Base-by-base conservation (phyloP, 176 grass and related monocot genomes). In the Carex kokanica region DNA sequence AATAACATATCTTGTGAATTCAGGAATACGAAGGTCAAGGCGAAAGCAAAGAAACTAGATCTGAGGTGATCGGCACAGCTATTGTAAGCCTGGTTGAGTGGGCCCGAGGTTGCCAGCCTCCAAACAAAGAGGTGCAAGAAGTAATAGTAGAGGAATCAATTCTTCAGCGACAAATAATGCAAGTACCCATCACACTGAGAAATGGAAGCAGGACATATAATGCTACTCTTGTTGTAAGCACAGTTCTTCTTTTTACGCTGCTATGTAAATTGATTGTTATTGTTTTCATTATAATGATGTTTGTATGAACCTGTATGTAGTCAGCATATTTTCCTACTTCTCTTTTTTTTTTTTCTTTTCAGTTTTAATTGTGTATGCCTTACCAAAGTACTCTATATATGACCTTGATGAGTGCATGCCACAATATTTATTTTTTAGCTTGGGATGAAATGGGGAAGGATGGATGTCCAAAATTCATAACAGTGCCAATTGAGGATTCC, bases 201-300 rank as follows among this genome's bases (percentile, higher is more conserved):
- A 96, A 83, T 21, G 89, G 89, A 24, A 93, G 87, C 64, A 5
- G 16, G 93, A 67, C 88, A 93, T 92, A 86, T 41, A 81, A 99
- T 79, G 91, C 88, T 78, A 83, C 90, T 15, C 93, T 99, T 83
- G 86, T 93, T 89, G 97, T 99, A 92, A 99, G 94, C 78, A 61
- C 74, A 5, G 81, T 64, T 67, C 45, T 79, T 87, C 16, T 41
- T n/a, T 52, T 49, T 8, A 15, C 2, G 72, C 6, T 36, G 3
- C 17, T 51, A 24, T n/a, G 83, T 32, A 47, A n/a, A 1, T 86
- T 29, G 52, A 60, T 72, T 56, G 31, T 31, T 54, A 60, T 77
- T 49, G 25, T 29, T 31, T 16, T 60, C 60, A 15, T 34, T 7
- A 78, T 15, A 40, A 82, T 74, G 17, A 63, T 77, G 73, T 31